Evolutionary conservation across 768 basidiomycete genomes (phyloP).

Genomic region (Fomitopsis serialis): DNA sequence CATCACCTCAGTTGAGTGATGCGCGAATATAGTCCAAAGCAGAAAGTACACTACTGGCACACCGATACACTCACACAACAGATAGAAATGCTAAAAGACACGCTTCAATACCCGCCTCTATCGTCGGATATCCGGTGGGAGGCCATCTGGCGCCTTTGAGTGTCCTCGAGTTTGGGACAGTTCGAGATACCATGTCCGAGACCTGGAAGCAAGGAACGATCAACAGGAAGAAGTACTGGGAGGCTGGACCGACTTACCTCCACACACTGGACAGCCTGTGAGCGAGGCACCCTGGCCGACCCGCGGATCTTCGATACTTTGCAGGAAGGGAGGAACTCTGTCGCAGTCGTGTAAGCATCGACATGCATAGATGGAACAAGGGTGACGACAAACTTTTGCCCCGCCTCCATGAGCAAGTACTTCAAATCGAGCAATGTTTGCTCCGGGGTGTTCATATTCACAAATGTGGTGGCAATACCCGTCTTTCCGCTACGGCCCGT

Average conservation of each 20-base stretch:
- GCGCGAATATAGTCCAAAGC: too few species aligned
- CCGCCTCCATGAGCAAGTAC: conserved; percentile 94
- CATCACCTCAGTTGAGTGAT: too few species aligned
- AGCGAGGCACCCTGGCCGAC: conserved; percentile 70
- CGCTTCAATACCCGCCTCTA: conserved; percentile 42
- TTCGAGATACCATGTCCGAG: conserved; percentile 92
- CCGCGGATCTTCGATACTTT: conserved; percentile 86
- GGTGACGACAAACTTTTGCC: conserved; percentile 73
- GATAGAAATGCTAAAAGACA: neutral
- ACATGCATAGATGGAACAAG: too few species aligned
- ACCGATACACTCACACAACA: neutral
- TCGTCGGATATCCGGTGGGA: conserved; percentile 69
- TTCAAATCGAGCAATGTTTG: conserved; percentile 96
- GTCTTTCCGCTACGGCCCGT: conserved; percentile 98
- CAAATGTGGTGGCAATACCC: conserved; percentile 97
- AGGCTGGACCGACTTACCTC: conserved; percentile 48
- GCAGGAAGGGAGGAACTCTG: conserved; percentile 92
- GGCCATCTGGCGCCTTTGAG: conserved; percentile 86
- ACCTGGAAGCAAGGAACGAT: conserved; percentile 40
- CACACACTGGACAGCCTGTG: conserved; percentile 93
- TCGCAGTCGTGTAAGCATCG: conserved; percentile 1
- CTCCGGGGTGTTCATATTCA: conserved; percentile 96
- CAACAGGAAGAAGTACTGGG: neutral
- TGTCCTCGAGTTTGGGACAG: conserved; percentile 95
- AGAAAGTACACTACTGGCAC: too few species aligned